Evolutionary conservation across 176 grass and related monocot genomes (phyloP).

Genomic region (Pontederia paniculata): DNA sequence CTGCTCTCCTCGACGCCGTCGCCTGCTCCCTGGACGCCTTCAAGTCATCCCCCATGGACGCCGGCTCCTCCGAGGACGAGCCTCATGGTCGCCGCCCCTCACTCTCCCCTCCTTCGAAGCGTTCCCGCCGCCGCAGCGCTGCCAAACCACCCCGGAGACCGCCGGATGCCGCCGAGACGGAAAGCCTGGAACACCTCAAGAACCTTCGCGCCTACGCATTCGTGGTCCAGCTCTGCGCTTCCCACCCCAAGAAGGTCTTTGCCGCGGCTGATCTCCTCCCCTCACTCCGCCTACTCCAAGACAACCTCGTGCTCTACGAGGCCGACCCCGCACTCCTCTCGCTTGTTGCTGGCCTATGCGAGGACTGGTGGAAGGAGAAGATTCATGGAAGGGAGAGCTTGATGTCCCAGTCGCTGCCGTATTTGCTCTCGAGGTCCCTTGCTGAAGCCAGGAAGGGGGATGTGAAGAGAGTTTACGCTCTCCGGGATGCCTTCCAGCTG

Average conservation of each 20-base stretch:
- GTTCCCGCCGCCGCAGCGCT: constrained; percentile 29
- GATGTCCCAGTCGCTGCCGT: constrained; percentile 76
- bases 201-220: constrained; percentile 32
- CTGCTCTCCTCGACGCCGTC: constrained; percentile 27
- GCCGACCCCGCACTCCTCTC: constrained; percentile 41
- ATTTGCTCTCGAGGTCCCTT: constrained; percentile 60
- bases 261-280: constrained; percentile 39
- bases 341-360: constrained; percentile 52
- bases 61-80: constrained; percentile 10
- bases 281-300: constrained; percentile 47
- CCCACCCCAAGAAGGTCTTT: constrained; percentile 47
- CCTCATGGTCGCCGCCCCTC: constrained; percentile 9
- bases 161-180: constrained; percentile 5
- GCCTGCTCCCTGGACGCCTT: constrained; percentile 14
- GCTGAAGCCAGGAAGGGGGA: constrained; percentile 38
- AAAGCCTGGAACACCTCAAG: constrained; percentile 14
- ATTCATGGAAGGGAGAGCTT: constrained; percentile 50
- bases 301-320: constrained; percentile 42
- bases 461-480: constrained; percentile 51
- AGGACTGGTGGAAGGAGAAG: constrained; percentile 56
- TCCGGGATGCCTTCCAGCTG: constrained; percentile 67
- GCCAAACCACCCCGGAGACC: constrained; percentile 9
- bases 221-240: constrained; percentile 54
- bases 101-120: constrained; percentile 38
- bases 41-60: constrained; percentile 15